Percentiles rank a stretch among this genome's conserved stretches.
phyloP scores from a whole-genome alignment of 2,329 filamentous ascomycete species.

The Fusarium mundagurra region DNA sequence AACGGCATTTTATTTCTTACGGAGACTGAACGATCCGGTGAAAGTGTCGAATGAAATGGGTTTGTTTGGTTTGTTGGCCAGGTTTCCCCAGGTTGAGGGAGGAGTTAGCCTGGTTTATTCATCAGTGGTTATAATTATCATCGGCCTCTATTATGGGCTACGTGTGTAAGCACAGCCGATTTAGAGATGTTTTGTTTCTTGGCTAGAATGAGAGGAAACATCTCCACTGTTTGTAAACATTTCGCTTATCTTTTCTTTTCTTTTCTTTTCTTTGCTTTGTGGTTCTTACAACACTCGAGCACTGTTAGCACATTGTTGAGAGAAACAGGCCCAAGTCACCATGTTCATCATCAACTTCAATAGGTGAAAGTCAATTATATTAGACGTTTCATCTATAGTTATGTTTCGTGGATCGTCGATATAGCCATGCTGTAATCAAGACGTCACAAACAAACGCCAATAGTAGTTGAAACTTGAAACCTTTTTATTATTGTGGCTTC shows the following conservation, averaged over 20 bases:
- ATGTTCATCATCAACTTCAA: no score
- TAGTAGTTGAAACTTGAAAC: not conserved
- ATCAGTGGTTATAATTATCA: not conserved
- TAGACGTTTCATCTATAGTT: not conserved
- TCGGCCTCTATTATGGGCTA: not conserved
- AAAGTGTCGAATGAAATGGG: not conserved
- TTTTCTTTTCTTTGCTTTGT: no score
- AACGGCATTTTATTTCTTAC: not conserved
- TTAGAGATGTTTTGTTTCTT: slow-evolving; percentile 3
- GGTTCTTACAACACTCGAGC: not conserved
- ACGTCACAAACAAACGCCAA: not conserved
- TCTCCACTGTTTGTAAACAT: not conserved
- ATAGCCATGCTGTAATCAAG: not conserved
- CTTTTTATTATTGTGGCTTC: slow-evolving; percentile 14
- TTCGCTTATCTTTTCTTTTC: not conserved
- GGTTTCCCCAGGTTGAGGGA: slow-evolving; percentile 1
- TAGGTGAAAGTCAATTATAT: not conserved
- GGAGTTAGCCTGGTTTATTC: not conserved
- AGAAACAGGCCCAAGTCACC: not conserved
- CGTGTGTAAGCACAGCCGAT: not conserved
- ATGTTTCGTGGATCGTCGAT: not conserved
- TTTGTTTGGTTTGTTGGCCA: not conserved
- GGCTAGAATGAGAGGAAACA: not conserved
- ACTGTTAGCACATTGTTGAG: not conserved
- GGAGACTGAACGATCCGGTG: slow-evolving; percentile 19